Conservation (phyloP, 192 early-diverging fungal species). For the Funneliformis geosporum region DNA sequence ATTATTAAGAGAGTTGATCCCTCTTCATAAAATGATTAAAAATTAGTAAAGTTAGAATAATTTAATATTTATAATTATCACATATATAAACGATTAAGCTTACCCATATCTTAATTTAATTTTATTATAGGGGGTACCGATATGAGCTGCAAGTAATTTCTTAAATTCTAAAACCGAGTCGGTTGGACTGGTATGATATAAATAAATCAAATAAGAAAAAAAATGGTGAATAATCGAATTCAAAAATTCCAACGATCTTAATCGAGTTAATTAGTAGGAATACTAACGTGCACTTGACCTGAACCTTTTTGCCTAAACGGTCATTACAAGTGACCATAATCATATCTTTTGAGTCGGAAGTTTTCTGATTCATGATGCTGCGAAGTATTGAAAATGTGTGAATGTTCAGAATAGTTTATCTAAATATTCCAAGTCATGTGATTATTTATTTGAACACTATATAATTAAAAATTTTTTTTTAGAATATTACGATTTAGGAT, state of each 20-base stretch:
- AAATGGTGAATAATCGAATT: neutral
- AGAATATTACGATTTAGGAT: too few species aligned
- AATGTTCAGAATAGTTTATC: too few species aligned
- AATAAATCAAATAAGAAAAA: neutral
- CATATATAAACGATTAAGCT: neutral
- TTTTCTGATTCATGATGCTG: too few species aligned
- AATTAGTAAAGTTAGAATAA: neutral
- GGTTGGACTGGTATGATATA: neutral
- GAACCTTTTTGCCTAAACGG: neutral
- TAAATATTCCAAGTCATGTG: neutral
- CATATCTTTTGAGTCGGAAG: neutral
- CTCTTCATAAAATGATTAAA: neutral
- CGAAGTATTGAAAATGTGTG: too few species aligned
- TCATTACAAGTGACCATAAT: neutral
- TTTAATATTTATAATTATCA: too few species aligned
- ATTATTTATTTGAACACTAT: neutral
- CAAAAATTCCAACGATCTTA: neutral
- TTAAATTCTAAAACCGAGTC: neutral
- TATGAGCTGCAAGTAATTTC: neutral
- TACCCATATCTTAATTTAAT: neutral
- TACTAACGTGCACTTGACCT: neutral
- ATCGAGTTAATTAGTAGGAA: neutral
- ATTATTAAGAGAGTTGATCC: neutral
- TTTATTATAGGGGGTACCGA: neutral
- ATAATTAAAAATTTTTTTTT: too few species aligned